Evolutionary conservation across 371 early-diverging fungal species (phyloP), one percentile per base, ranked within the genome.

Genomic region (Funneliformis caledonium): DNA sequence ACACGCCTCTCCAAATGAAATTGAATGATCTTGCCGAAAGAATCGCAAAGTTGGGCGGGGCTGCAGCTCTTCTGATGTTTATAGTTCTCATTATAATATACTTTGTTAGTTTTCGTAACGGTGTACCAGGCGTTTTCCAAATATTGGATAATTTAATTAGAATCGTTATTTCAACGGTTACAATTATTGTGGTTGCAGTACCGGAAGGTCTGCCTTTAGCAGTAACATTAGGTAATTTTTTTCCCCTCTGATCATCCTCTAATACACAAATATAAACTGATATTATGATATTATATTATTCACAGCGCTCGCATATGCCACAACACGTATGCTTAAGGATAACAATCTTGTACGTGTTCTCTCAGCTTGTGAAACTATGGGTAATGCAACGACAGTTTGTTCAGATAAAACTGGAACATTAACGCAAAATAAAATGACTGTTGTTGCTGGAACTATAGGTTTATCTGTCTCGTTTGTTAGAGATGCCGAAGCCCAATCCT

Each of bases 291-390:
- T 9, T 56, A 26, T 26, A 59, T 78, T 50, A 85, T 22, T 72
- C 6, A 19, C 22, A 73, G 93, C 94, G 47, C 84, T 94, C 22
- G 94, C 94, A 4, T 93, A 89, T 84, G 94, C 93, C 12, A 93
- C 93, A n/a, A 91, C 89, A n/a, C 87, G 91, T 10, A 97, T 95
- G 98, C 85, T 94, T 68, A 93, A 93, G 81, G 96, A 97, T 82
- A 96, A 96, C 82, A 96, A 96, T 83, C 85, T 97, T 43, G 97
- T 97, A 9, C 91, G 97, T 31, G 90, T 94, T 22, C 85, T 97
- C 33, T 89, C 93, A 50, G 94, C 98, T 8, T 97, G 98, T 83
- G 98, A 97, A 86, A 96, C 95, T 48, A 97, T 97, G 97, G 96
- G 96, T 7, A 94, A 93, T 82, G 96, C 97, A 1, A 97, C 97